These are phyloP conservation scores for Coniosporium tulheliwenetii DNA, from an alignment of 2,329 filamentous ascomycete genomes.

Conservation along the genomic window DNA sequence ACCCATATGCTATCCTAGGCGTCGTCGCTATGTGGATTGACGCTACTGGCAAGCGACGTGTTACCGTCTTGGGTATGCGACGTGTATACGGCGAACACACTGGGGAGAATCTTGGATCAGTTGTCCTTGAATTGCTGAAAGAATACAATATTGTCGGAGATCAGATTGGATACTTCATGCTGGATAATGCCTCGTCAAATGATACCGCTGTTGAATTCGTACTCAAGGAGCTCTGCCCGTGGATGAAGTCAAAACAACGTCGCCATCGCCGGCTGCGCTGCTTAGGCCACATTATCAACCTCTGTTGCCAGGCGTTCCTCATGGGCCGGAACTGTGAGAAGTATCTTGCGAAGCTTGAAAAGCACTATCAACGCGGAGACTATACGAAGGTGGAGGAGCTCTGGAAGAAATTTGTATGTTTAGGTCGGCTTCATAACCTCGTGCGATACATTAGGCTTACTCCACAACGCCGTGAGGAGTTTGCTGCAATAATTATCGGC, in stretches of 20 bases:
- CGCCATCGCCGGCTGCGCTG: conserved; percentile 1
- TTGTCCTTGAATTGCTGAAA: neutral
- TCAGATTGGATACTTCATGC: conserved; percentile 1
- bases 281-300: conserved; percentile 4
- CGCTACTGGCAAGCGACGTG: neutral
- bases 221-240: neutral
- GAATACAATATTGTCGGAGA: neutral
- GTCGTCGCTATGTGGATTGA: conserved; percentile 4
- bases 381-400: neutral
- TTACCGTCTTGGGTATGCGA: conserved; percentile 1
- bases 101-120: neutral
- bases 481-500: neutral
- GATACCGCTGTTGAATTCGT: neutral
- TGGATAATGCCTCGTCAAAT: conserved; percentile 1
- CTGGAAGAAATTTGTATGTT: neutral
- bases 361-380: neutral
- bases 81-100: conserved; percentile 2
- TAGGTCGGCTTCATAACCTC: neutral
- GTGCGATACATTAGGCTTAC: neutral
- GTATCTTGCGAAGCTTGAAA: neutral
- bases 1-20: conserved; percentile 3
- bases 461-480: neutral
- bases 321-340: neutral
- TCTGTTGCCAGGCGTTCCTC: conserved; percentile 3
- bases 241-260: neutral